Percentiles rank a stretch among this genome's conserved stretches.
These are phyloP conservation scores for Akebia trifoliata DNA, from an alignment of 164 flowering plant genomes.

Conservation along the genomic window DNA sequence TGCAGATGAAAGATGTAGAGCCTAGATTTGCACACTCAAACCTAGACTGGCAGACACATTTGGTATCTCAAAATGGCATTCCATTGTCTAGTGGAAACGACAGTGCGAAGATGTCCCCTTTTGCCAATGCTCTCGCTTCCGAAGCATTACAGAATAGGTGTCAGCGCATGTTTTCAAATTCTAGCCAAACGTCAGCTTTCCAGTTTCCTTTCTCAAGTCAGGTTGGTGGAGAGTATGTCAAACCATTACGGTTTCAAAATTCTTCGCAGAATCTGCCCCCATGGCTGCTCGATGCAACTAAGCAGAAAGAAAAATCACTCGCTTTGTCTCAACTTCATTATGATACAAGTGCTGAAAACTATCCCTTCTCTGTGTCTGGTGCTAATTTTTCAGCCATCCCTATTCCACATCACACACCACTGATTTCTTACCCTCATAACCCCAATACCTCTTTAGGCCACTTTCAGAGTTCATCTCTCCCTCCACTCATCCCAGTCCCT, in stretches of 20 bases:
- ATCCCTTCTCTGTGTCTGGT: no score
- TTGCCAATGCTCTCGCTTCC: slow-evolving; percentile 17
- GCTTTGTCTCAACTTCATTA: slow-evolving; percentile 18
- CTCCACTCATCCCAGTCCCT: slow-evolving; percentile 26
- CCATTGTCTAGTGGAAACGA: no score
- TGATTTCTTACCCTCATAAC: slow-evolving; percentile 19
- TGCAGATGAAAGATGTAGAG: slow-evolving; percentile 20
- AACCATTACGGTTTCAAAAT: slow-evolving; percentile 21
- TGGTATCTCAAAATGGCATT: slow-evolving; percentile 13
- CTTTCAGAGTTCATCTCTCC: slow-evolving; percentile 22
- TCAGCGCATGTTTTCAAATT: slow-evolving; percentile 21
- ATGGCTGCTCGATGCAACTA: slow-evolving; percentile 33
- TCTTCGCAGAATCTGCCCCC: slow-evolving; percentile 30
- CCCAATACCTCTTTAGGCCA: slow-evolving; percentile 13
- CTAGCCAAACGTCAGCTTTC: slow-evolving; percentile 26
- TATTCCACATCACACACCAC: slow-evolving; percentile 12
- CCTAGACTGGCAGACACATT: slow-evolving; percentile 20
- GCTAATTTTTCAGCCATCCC: slow-evolving; percentile 15
- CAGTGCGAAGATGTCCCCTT: no score
- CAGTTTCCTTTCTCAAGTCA: slow-evolving; percentile 41
- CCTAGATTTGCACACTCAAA: slow-evolving; percentile 20
- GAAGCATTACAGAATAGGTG: slow-evolving; percentile 14
- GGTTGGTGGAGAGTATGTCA: slow-evolving; percentile 22
- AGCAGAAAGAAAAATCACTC: slow-evolving; percentile 16
- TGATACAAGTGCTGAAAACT: no score